Conservation (phyloP, 495 filamentous ascomycete genomes). For the Aspergillus campestris region DNA sequence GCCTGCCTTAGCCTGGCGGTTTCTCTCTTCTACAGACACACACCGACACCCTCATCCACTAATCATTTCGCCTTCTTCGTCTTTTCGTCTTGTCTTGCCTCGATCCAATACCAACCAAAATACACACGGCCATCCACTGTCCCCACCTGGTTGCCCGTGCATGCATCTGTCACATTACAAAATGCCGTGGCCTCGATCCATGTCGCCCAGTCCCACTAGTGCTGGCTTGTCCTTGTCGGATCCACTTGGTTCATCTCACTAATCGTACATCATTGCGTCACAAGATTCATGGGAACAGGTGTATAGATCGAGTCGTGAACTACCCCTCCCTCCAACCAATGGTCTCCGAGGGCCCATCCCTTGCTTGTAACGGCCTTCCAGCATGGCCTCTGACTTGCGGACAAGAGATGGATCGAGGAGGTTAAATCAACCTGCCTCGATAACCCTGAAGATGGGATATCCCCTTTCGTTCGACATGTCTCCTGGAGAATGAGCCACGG, state of each 20-base stretch:
- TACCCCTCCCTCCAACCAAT: background rate
- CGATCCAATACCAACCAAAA: too few species aligned
- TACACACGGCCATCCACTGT: too few species aligned
- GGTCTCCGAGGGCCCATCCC: background rate
- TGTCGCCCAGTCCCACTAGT: constrained; percentile 1
- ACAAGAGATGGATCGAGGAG: background rate
- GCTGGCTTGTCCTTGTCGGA: background rate
- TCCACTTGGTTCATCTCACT: background rate
- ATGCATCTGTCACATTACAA: constrained; percentile 7
- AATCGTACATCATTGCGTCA: background rate
- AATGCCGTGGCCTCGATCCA: background rate
- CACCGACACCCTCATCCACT: too few species aligned
- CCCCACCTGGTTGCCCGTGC: background rate
- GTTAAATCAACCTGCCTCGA: background rate
- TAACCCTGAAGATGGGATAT: background rate
- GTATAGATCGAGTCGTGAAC: background rate
- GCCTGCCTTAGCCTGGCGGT: too few species aligned
- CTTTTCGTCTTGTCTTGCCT: too few species aligned
- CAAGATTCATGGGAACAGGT: background rate
- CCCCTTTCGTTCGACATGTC: too few species aligned
- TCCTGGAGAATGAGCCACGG: too few species aligned
- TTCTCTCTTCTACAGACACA: too few species aligned
- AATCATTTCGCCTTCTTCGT: too few species aligned
- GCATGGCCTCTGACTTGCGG: background rate
- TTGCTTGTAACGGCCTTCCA: constrained; percentile 7